Evolutionary conservation across 441 rosid genomes (phyloP).

Genomic region (Aleurites moluccanus): DNA sequence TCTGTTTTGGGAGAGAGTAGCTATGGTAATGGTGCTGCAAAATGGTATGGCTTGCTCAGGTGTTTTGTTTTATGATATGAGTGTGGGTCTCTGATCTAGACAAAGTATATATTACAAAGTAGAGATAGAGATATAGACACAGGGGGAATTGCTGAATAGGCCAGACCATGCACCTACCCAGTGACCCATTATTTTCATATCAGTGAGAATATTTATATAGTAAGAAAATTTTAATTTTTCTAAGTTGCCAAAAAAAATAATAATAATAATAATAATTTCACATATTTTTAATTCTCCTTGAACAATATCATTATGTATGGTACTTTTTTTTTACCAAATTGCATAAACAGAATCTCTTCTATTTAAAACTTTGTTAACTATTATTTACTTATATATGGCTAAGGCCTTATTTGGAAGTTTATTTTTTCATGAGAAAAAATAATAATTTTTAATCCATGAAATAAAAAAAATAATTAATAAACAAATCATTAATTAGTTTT

Average conservation of each 20-base stretch:
- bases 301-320: background rate
- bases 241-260: too few relatives aligned
- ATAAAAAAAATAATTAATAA: too few relatives aligned
- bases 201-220: background rate
- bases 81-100: background rate
- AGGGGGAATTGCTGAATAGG: slow-evolving; percentile 10
- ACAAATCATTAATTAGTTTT: too few relatives aligned
- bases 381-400: too few relatives aligned
- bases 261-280: too few relatives aligned
- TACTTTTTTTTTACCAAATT: background rate
- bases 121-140: background rate
- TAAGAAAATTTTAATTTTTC: too few relatives aligned
- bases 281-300: too few relatives aligned
- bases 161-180: slow-evolving; percentile 26
- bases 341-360: background rate
- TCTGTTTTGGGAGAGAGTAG: background rate
- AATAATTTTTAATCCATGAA: too few relatives aligned
- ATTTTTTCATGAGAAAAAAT: too few relatives aligned
- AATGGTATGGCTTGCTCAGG: slow-evolving; percentile 4
- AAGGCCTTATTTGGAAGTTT: too few relatives aligned
- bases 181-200: slow-evolving; percentile 8
- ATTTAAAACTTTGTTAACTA: background rate
- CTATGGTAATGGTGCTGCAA: background rate
- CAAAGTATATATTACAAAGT: background rate
- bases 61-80: background rate